Conservation (phyloP, 2,329 filamentous ascomycete species). For the Didymella arachidicola region DNA sequence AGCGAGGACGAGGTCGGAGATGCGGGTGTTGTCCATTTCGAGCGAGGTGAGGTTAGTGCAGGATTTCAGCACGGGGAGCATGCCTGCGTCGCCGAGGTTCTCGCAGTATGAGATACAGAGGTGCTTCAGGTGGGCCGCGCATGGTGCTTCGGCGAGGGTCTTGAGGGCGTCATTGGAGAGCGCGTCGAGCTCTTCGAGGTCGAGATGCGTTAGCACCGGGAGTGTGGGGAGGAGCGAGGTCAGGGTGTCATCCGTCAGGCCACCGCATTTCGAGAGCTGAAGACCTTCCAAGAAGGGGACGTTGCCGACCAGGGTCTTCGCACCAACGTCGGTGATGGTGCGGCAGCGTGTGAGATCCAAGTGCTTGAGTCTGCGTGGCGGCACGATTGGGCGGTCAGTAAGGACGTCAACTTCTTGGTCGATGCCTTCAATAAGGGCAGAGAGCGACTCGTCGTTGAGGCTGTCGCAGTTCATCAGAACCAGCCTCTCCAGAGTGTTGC, state of each 20-base stretch:
- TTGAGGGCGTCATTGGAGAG: slow-evolving; percentile 79
- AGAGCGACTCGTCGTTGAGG: slow-evolving; percentile 76
- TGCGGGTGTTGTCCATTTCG: slow-evolving; percentile 91
- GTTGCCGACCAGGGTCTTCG: slow-evolving; percentile 75
- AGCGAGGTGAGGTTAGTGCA: slow-evolving; percentile 74
- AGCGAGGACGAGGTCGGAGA: slow-evolving; percentile 83
- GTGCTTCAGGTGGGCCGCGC: slow-evolving; percentile 74
- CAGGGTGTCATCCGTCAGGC: slow-evolving; percentile 76
- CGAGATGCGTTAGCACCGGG: slow-evolving; percentile 81
- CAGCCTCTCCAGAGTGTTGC: slow-evolving; percentile 83
- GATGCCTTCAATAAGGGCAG: slow-evolving; percentile 76
- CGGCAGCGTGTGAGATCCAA: slow-evolving; percentile 84
- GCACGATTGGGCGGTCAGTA: slow-evolving; percentile 76
- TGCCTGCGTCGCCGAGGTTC: slow-evolving; percentile 79
- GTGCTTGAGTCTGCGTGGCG: slow-evolving; percentile 79
- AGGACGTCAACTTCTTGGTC: slow-evolving; percentile 83
- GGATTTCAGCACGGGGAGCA: slow-evolving; percentile 80
- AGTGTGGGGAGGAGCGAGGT: slow-evolving; percentile 76
- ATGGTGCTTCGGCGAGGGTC: slow-evolving; percentile 78
- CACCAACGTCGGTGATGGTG: slow-evolving; percentile 73
- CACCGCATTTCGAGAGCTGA: slow-evolving; percentile 79
- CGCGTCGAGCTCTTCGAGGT: slow-evolving; percentile 83
- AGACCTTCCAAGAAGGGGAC: slow-evolving; percentile 83
- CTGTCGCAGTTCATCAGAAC: slow-evolving; percentile 81
- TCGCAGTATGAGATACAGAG: slow-evolving; percentile 92